Conservation (phyloP, 140 eudicot species). For the Oenanthe javanica region DNA sequence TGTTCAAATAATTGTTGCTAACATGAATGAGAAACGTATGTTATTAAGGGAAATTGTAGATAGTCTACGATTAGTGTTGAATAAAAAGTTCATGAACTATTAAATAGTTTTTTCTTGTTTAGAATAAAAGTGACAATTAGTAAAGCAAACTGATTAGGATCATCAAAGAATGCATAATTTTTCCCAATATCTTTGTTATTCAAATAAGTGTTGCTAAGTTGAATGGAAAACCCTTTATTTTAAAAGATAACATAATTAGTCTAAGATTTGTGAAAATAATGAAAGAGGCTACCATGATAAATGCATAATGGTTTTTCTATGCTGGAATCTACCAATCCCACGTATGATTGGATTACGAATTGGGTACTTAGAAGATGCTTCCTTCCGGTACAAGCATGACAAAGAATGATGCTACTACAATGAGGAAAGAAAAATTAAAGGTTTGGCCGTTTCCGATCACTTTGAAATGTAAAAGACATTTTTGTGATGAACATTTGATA, state of each 20-base stretch:
- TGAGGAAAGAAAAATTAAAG: conserved; percentile 55
- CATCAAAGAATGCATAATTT: too few species aligned
- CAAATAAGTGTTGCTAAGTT: too few species aligned
- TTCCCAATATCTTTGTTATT: too few species aligned
- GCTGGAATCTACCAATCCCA: background rate
- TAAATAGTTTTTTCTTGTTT: too few species aligned
- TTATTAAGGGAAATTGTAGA: too few species aligned
- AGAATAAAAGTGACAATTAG: too few species aligned
- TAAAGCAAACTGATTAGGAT: too few species aligned
- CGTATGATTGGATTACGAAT: background rate
- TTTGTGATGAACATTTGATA: background rate
- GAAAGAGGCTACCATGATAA: background rate
- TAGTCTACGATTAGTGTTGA: too few species aligned
- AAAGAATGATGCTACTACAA: conserved; percentile 45
- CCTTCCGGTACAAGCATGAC: conserved; percentile 63
- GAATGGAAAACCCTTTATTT: background rate
- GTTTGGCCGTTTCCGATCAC: conserved; percentile 15
- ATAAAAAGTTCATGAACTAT: too few species aligned
- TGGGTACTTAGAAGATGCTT: background rate
- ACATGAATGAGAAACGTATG: too few species aligned
- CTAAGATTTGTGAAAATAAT: background rate
- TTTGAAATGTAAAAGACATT: background rate
- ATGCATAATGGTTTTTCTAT: background rate
- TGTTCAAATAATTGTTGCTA: too few species aligned
- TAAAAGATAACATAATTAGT: background rate